Conservation (phyloP, 2,329 filamentous ascomycete genomes). For the Arthrobotrys conoides region DNA sequence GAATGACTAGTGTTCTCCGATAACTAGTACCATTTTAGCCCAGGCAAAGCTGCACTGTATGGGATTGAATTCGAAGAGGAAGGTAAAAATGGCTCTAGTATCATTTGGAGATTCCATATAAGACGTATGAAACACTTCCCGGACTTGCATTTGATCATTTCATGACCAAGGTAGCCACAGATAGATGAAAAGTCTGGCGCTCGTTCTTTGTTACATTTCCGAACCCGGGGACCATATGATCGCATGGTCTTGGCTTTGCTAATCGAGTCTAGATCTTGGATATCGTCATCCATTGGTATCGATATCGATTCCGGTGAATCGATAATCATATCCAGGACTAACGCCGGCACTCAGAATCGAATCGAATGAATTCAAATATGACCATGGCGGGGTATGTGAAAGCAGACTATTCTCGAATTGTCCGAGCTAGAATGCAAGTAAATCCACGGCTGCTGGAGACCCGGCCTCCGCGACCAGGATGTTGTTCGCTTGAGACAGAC, state of each 20-base stretch:
- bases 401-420: neutral
- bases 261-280: neutral
- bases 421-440: neutral
- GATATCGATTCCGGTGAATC: neutral
- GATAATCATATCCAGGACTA: neutral
- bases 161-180: neutral
- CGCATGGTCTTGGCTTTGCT: neutral
- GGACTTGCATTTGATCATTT: neutral
- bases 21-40: too few relatives aligned
- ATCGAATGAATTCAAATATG: too few relatives aligned
- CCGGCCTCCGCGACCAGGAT: constrained; percentile 46
- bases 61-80: neutral
- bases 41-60: too few relatives aligned
- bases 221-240: neutral
- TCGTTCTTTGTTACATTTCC: neutral
- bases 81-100: neutral
- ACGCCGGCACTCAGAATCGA: too few relatives aligned
- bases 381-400: neutral
- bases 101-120: neutral
- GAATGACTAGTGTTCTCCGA: neutral
- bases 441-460: constrained; percentile 22
- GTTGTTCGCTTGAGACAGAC: constrained; percentile 44
- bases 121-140: neutral
- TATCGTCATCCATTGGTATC: neutral
- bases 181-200: too few relatives aligned